Evolutionary conservation across 108 stramenopile genomes (phyloP).

Genomic region (Poteriospumella lacustris): DNA sequence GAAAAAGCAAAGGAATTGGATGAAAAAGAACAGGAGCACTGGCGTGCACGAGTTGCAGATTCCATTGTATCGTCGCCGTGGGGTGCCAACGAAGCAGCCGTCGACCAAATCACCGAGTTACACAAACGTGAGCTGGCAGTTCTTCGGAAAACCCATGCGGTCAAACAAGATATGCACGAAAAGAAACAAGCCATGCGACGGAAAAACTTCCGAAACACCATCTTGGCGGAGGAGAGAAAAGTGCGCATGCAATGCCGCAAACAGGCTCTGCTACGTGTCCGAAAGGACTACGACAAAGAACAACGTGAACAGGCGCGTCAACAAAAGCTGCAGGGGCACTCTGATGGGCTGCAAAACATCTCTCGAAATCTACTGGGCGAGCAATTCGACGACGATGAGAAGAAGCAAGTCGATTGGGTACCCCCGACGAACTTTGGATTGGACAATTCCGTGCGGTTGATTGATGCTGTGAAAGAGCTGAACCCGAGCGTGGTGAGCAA

Average conservation of each 20-base stretch:
- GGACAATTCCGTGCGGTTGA: neutral
- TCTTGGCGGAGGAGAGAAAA: slow-evolving; percentile 14
- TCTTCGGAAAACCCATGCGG: slow-evolving; percentile 29
- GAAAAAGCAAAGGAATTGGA: slow-evolving; percentile 45
- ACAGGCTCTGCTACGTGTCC: slow-evolving; percentile 26
- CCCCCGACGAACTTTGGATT: neutral
- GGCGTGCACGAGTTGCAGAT: slow-evolving; percentile 36
- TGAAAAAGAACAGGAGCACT: slow-evolving; percentile 32
- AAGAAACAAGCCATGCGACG: slow-evolving; percentile 23
- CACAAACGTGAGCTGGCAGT: slow-evolving; percentile 29
- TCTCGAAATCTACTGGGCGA: neutral
- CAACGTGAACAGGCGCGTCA: slow-evolving; percentile 29
- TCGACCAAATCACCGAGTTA: slow-evolving; percentile 37
- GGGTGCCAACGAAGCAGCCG: slow-evolving; percentile 38
- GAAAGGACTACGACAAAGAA: slow-evolving; percentile 24
- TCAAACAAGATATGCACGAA: slow-evolving; percentile 33
- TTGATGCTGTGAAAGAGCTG: slow-evolving; percentile 5
- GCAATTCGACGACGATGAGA: slow-evolving; percentile 6
- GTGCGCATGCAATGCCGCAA: slow-evolving; percentile 27
- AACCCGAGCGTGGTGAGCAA: neutral
- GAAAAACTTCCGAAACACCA: slow-evolving; percentile 12
- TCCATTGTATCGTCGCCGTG: slow-evolving; percentile 36
- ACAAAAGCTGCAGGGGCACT: neutral
- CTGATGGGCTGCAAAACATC: neutral
- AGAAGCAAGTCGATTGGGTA: neutral